Conservation (phyloP, 2,329 filamentous ascomycete species). For the Madurella mycetomatis region DNA sequence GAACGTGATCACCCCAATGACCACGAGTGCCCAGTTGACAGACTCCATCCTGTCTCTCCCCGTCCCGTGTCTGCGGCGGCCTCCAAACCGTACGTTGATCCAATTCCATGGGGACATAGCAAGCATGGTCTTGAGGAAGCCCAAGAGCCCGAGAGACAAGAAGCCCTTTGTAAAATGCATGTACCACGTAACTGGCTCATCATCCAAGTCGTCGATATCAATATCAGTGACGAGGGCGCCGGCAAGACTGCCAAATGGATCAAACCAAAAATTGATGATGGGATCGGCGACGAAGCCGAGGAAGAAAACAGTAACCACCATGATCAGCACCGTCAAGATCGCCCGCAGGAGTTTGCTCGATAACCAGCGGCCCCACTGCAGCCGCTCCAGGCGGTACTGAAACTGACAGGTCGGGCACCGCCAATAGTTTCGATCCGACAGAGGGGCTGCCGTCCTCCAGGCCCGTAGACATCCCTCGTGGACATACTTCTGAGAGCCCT, state of each 20-base stretch:
- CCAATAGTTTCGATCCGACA: constrained; percentile 67
- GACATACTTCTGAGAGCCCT: constrained; percentile 87
- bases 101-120: constrained; percentile 71
- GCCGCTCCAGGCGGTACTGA: constrained; percentile 70
- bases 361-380: constrained; percentile 69
- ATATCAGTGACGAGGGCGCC: constrained; percentile 45
- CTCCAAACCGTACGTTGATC: constrained; percentile 65
- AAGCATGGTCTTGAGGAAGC: constrained; percentile 76
- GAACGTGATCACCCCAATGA: constrained; percentile 77
- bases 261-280: constrained; percentile 82
- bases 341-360: constrained; percentile 64
- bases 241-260: constrained; percentile 62
- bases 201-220: constrained; percentile 38
- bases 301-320: constrained; percentile 68
- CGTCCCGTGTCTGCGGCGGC: constrained; percentile 53
- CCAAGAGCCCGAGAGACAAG: constrained; percentile 81
- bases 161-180: constrained; percentile 87
- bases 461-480: constrained; percentile 83
- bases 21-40: constrained; percentile 72
- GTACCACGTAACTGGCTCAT: constrained; percentile 60
- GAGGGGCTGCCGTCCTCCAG: constrained; percentile 73
- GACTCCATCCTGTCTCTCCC: constrained; percentile 75
- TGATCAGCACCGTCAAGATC: constrained; percentile 64
- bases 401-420: constrained; percentile 86
- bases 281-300: constrained; percentile 92